A percentile compares a stretch with the other conserved stretches of the same genome.
Evolutionary conservation across 1,284 basidiomycete species (phyloP).

Genomic region (Ceratobasidium sp.): DNA sequence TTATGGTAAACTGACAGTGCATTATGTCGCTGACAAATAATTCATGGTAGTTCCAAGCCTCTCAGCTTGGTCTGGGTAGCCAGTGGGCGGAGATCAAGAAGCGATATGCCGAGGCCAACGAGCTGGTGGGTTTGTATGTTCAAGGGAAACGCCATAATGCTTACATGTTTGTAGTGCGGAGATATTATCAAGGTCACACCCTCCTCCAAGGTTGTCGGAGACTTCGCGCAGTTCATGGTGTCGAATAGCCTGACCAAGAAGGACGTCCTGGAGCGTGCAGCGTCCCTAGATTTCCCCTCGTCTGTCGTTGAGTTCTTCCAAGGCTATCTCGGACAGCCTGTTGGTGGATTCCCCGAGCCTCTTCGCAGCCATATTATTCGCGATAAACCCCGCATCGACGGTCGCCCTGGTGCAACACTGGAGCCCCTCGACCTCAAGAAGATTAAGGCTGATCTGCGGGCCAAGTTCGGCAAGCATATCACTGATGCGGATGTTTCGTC

Average conservation of each 20-base stretch:
- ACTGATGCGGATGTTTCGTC: conserved; percentile 92
- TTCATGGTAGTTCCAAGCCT: conserved; percentile 87
- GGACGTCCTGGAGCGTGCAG: conserved; percentile 86
- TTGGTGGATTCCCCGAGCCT: conserved; percentile 98
- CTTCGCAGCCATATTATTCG: conserved; percentile 91
- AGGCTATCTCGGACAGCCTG: conserved; percentile 95
- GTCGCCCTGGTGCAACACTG: conserved; percentile 88
- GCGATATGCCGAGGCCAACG: conserved; percentile 97
- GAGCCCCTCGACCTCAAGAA: conserved; percentile 92
- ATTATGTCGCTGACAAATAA: not conserved
- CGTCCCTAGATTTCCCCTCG: conserved; percentile 95
- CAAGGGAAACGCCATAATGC: conserved; percentile 11
- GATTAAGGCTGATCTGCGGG: conserved; percentile 90
- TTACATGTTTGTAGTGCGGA: conserved; percentile 70
- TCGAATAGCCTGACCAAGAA: conserved; percentile 89
- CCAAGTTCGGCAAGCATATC: conserved; percentile 95
- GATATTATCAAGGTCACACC: conserved; percentile 99
- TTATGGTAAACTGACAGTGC: not conserved
- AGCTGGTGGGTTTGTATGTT: conserved; percentile 65
- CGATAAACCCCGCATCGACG: conserved; percentile 92
- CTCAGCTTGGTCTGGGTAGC: conserved; percentile 94
- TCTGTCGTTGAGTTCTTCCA: conserved; percentile 98
- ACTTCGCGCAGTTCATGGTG: conserved; percentile 99
- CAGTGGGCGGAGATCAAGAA: conserved; percentile 99
- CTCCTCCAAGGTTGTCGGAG: conserved; percentile 98